Percentiles rank a stretch among this genome's conserved stretches.
Evolutionary conservation across 192 early-diverging fungal species (phyloP).

Genomic region (Dimargaris xerosporica): DNA sequence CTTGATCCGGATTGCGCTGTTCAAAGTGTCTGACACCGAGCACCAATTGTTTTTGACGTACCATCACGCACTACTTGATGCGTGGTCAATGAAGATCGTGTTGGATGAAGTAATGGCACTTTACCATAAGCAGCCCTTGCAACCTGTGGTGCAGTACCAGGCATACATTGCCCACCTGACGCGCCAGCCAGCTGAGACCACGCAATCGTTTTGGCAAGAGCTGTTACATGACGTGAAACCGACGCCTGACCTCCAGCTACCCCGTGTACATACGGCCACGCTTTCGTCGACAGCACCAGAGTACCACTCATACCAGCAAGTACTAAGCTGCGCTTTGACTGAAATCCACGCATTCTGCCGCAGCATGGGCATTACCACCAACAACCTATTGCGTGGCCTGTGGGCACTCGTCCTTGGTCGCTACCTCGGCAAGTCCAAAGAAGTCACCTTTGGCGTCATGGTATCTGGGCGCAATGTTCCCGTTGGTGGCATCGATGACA

Average conservation of each 20-base stretch:
- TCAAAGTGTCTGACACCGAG: background rate
- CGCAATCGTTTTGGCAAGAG: conserved; percentile 1
- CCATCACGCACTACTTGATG: conserved; percentile 10
- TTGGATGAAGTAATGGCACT: background rate
- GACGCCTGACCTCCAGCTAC: background rate
- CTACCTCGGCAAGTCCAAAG: background rate
- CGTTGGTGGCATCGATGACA: background rate
- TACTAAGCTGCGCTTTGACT: no score
- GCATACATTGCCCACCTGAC: background rate
- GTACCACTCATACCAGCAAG: no score
- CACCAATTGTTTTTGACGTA: background rate
- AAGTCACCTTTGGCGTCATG: conserved; percentile 9
- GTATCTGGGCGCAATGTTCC: conserved; percentile 2
- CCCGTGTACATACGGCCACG: background rate
- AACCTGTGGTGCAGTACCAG: background rate
- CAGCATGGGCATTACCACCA: background rate
- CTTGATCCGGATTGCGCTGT: background rate
- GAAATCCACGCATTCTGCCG: background rate
- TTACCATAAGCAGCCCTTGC: background rate
- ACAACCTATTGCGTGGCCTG: conserved; percentile 2
- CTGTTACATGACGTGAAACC: background rate
- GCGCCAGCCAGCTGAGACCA: background rate
- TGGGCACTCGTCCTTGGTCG: background rate
- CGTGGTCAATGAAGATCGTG: conserved; percentile 2
- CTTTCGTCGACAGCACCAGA: background rate